Evolutionary conservation across 495 filamentous ascomycete genomes (phyloP).

Genomic region (Penicillium canariense): DNA sequence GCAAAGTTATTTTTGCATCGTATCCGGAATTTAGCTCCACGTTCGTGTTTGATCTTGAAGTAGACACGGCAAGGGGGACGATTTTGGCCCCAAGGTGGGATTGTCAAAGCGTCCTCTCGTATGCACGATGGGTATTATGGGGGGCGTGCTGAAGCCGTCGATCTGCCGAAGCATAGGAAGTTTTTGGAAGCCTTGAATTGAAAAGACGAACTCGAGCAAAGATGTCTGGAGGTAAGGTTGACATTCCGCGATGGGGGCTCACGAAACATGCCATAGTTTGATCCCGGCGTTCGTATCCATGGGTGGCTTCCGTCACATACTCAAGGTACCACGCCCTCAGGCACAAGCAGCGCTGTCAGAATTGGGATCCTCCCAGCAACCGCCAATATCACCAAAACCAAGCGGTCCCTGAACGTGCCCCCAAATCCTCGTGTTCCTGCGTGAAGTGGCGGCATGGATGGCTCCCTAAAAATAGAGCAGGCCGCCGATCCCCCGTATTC

Average conservation of each 20-base stretch:
- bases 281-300: too few relatives aligned
- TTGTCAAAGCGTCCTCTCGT: not conserved
- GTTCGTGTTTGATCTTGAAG: not conserved
- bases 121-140: not conserved
- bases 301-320: too few relatives aligned
- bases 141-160: not conserved
- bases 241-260: too few relatives aligned
- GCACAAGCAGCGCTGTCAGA: not conserved
- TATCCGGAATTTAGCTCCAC: not conserved
- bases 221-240: too few relatives aligned
- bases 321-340: not conserved
- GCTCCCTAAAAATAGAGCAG: not conserved
- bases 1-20: constrained; percentile 5
- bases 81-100: constrained; percentile 1
- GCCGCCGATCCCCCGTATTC: constrained; percentile 2
- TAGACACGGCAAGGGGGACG: not conserved
- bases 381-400: not conserved
- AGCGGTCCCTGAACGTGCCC: not conserved
- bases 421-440: not conserved
- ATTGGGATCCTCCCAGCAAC: not conserved
- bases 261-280: too few relatives aligned
- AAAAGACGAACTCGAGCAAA: too few relatives aligned
- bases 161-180: not conserved
- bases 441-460: not conserved
- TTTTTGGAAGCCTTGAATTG: not conserved